Evolutionary conservation across 768 basidiomycete genomes (phyloP).

Genomic region (Tricholoma sp.): DNA sequence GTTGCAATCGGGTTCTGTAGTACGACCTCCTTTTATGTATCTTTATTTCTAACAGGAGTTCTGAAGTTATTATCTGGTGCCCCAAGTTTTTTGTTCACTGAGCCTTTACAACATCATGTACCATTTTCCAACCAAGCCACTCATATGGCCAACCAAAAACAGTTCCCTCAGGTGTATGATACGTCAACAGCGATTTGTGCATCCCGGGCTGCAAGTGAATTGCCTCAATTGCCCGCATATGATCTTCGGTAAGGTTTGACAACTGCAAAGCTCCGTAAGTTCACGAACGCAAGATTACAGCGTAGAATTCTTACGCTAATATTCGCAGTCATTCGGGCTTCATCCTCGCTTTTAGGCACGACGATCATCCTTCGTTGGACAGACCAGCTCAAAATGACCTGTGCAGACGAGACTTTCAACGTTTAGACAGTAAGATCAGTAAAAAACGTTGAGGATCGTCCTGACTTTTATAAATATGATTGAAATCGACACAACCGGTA

Average conservation of each 20-base stretch:
- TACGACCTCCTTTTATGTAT: background rate
- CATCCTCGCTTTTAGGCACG: slow-evolving; percentile 56
- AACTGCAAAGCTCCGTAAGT: slow-evolving; percentile 23
- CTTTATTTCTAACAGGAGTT: background rate
- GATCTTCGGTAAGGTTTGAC: slow-evolving; percentile 26
- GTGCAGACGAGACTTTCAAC: slow-evolving; percentile 34
- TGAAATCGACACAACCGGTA: too few species aligned
- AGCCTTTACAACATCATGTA: slow-evolving; percentile 21
- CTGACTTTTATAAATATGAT: slow-evolving; percentile 3
- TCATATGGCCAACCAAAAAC: slow-evolving; percentile 43
- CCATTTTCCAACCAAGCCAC: slow-evolving; percentile 38
- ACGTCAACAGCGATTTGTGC: slow-evolving; percentile 31
- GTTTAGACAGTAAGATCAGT: slow-evolving; percentile 27
- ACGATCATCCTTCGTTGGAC: slow-evolving; percentile 55
- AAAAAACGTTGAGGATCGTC: slow-evolving; percentile 24
- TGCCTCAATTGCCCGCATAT: slow-evolving; percentile 34
- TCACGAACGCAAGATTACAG: slow-evolving; percentile 5
- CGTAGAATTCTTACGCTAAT: slow-evolving; percentile 25
- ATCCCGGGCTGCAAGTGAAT: slow-evolving; percentile 37
- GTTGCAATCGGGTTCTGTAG: too few species aligned
- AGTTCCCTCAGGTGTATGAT: slow-evolving; percentile 21
- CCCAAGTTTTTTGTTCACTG: background rate
- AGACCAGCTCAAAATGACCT: slow-evolving; percentile 60
- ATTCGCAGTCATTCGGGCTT: slow-evolving; percentile 44
- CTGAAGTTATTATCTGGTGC: background rate